Evolutionary conservation across 495 filamentous ascomycete species (phyloP), one percentile per base, ranked within the genome.

Genomic region (Hypomontagnella monticulosa): DNA sequence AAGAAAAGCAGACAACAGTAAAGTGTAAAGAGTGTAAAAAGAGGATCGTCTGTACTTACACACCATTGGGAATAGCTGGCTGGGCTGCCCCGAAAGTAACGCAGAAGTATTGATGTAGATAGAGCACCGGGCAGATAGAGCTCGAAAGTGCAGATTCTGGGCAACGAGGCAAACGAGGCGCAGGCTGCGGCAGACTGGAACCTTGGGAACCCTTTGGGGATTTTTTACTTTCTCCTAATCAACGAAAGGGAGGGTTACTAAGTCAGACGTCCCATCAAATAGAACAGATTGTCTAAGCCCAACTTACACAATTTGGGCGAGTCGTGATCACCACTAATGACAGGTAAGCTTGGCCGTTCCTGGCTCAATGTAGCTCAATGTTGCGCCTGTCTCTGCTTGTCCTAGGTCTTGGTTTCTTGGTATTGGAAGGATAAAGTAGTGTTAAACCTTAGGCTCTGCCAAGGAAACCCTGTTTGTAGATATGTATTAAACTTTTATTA

Each of bases 131-230:
- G n/a, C n/a, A 36, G 1, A 6, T n/a, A 42, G 18, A 33, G 54
- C 12, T 43, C 16, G 30, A 37, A 61, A 44, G 57, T 58, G 67
- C 51, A 66, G 33, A 38, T 49, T 49, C 48, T 40, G 57, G n/a
- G 32, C 40, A 52, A 27, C 47, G 50, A 69, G 66, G 66, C 66
- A 60, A 52, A 27, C 47, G 50, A 69, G 66, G 66, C 66, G 66
- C 66, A 69, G 60, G 32, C 27, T 38, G 34, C 27, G 12, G 52
- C 20, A 11, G 18, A 41, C 10, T 5, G 54, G n/a, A 14, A 15
- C 33, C 19, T n/a, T n/a, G n/a, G n/a, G 47, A 56, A 18, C 48
- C 40, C 51, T 67, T 67, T 67, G 18, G 33, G 9, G n/a, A 10
- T 4, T 63, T 57, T 53, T 57, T 37, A 37, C 32, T 43, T 50